Base-by-base conservation (phyloP, 2,329 filamentous ascomycete genomes). In the Dactylellina cionopaga region DNA sequence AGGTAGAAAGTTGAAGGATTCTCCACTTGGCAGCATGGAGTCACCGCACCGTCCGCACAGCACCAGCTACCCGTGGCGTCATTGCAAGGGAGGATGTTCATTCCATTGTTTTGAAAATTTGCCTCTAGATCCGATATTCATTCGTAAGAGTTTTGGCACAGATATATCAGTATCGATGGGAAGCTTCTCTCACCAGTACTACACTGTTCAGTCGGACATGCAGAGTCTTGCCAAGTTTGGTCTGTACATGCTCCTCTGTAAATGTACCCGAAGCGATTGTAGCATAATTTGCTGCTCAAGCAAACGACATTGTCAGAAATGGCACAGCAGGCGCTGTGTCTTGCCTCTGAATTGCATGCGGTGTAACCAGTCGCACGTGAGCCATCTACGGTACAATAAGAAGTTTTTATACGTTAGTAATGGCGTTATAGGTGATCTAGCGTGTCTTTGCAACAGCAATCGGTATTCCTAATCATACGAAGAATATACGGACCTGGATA, bases 201-300 rank as follows among this genome's bases (percentile, higher is more conserved):
- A n/a, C 64, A 69, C 4, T 37, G 54, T 7, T 69, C 64, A 22
- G 33, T 58, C 7, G 58, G 58, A 13, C 66, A 71, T 7, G 41
- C 13, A 5, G 31, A 9, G 27, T 63, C 58, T 2, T 29, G 11
- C 58, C 58, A 71, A 3, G 41, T 31, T n/a, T 15, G 22, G 29
- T 71, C 66, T 5, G 66, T 71, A 19, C 66, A 71, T 7, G 31
- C 51, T 39, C 66, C 66, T 59, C 66, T 55, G 17, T 71, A 71
- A 19, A 71, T 44, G 35, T 64, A 71, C 41, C 66, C 66, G n/a
- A 41, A 58, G 25, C 43, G 10, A 27, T 63, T 63, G 35, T 52
- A 44, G 25, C 66, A 71, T 10, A 64, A 22, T 0, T 56, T 63
- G 27, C 66, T 71, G 39, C 58, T 59, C 33, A 71, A 35, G 43